These are phyloP conservation scores for Podospora australis DNA, from an alignment of 495 filamentous ascomycete genomes.

Conservation along the genomic window DNA sequence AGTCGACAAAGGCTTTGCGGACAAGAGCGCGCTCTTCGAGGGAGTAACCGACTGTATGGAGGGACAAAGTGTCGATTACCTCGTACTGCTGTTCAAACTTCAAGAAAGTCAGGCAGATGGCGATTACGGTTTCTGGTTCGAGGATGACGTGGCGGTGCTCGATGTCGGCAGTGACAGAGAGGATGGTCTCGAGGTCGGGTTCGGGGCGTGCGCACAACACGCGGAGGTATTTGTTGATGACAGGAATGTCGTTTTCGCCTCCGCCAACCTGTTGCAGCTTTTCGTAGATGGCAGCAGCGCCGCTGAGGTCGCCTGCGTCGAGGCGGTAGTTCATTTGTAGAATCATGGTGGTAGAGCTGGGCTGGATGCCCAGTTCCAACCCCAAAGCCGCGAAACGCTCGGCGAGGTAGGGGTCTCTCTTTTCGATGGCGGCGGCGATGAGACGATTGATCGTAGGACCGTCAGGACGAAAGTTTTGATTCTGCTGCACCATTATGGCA, in stretches of 20 bases:
- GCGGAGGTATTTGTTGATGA: slow-evolving; percentile 70
- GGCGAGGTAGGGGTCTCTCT: slow-evolving; percentile 61
- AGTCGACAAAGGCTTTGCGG: slow-evolving; percentile 55
- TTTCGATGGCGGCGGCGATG: slow-evolving; percentile 65
- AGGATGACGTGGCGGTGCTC: slow-evolving; percentile 62
- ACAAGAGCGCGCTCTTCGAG: slow-evolving; percentile 57
- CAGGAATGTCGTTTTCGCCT: slow-evolving; percentile 50
- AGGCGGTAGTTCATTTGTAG: slow-evolving; percentile 72
- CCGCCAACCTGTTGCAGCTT: slow-evolving; percentile 46
- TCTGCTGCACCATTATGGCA: slow-evolving; percentile 46
- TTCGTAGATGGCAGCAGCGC: slow-evolving; percentile 57
- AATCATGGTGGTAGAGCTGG: slow-evolving; percentile 59
- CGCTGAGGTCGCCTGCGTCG: slow-evolving; percentile 59
- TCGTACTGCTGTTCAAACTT: slow-evolving; percentile 65
- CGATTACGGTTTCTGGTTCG: slow-evolving; percentile 63
- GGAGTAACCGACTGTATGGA: slow-evolving; percentile 58
- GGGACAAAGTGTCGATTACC: slow-evolving; percentile 68
- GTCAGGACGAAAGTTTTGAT: slow-evolving; percentile 42
- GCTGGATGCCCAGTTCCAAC: slow-evolving; percentile 53
- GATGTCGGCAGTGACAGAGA: slow-evolving; percentile 67
- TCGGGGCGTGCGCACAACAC: slow-evolving; percentile 53
- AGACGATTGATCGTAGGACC: slow-evolving; percentile 69
- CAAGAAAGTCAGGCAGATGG: slow-evolving; percentile 64
- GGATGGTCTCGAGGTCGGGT: slow-evolving; percentile 58
- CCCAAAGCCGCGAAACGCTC: slow-evolving; percentile 64